These are phyloP conservation scores for Heterobasidion occidentale DNA, from an alignment of 1,284 basidiomycete genomes.

Conservation along the genomic window DNA sequence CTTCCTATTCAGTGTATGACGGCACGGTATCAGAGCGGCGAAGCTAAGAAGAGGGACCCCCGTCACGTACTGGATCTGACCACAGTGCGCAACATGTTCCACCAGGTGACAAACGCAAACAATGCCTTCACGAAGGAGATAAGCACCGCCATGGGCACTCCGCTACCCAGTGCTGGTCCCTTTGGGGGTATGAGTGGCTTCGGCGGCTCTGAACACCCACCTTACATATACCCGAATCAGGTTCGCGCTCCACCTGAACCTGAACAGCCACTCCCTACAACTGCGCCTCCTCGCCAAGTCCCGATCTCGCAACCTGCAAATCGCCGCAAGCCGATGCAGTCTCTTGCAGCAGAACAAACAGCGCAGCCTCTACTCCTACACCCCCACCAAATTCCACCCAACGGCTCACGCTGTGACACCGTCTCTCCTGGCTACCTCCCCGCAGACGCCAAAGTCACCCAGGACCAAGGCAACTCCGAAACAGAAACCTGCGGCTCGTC, in stretches of 20 bases:
- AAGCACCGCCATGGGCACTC: neutral
- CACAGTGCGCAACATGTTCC: slow-evolving; percentile 9
- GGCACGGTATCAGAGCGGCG: slow-evolving; percentile 41
- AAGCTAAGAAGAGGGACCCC: slow-evolving; percentile 35
- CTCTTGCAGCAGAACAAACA: slow-evolving; percentile 3
- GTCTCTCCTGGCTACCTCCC: slow-evolving; percentile 37
- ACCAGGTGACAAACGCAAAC: neutral
- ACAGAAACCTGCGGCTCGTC: slow-evolving; percentile 19
- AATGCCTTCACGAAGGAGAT: neutral
- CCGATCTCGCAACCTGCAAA: slow-evolving; percentile 2
- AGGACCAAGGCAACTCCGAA: slow-evolving; percentile 35
- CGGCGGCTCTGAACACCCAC: too few species aligned
- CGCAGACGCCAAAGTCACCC: slow-evolving; percentile 30
- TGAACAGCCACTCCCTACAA: neutral
- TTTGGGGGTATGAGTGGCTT: too few species aligned
- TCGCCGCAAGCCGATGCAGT: slow-evolving; percentile 1
- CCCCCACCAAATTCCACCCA: slow-evolving; percentile 42
- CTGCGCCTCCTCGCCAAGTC: slow-evolving; percentile 1
- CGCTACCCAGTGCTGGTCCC: neutral
- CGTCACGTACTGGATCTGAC: slow-evolving; percentile 38
- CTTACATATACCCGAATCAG: too few species aligned
- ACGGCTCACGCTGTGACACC: slow-evolving; percentile 43
- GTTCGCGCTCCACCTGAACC: neutral
- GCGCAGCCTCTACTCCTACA: slow-evolving; percentile 26
- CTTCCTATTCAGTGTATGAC: slow-evolving; percentile 34